Evolutionary conservation across 106 monocot species (phyloP).

Genomic region (Allium sativum): DNA sequence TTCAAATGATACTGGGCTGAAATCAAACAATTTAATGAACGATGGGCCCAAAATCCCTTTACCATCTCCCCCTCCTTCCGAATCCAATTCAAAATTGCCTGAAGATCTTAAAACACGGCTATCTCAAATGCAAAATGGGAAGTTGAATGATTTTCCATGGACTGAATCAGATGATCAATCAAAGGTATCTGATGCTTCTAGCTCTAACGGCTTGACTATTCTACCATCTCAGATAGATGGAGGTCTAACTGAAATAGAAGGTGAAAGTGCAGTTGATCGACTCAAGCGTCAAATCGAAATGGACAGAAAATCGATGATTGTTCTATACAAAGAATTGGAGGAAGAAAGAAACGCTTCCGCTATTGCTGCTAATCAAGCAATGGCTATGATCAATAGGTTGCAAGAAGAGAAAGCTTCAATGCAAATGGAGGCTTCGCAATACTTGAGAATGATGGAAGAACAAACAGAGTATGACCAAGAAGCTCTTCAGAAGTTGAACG

Average conservation of each 20-base stretch:
- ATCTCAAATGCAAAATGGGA: not conserved
- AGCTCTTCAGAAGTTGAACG: constrained; percentile 49
- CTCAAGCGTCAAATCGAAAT: constrained; percentile 43
- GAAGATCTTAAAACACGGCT: not conserved
- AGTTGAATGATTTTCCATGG: not conserved
- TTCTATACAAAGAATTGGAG: constrained; percentile 73
- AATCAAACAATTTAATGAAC: not conserved
- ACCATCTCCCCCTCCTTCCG: not conserved
- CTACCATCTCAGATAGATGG: constrained; percentile 12
- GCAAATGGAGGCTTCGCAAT: constrained; percentile 90
- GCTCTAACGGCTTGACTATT: not conserved
- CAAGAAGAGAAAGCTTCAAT: constrained; percentile 91
- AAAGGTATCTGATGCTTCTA: not conserved
- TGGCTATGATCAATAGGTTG: constrained; percentile 94
- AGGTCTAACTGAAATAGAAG: constrained; percentile 39
- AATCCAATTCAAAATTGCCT: not conserved
- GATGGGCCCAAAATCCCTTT: not conserved
- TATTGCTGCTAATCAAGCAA: constrained; percentile 77
- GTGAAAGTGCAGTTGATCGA: constrained; percentile 36
- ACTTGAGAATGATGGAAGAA: constrained; percentile 93
- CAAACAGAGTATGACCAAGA: constrained; percentile 82
- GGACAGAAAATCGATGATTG: constrained; percentile 36
- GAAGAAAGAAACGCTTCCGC: constrained; percentile 90
- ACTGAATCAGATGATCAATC: not conserved
- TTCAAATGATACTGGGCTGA: not conserved